These are phyloP conservation scores for Trichoderma endophyticum DNA, from an alignment of 2,329 filamentous ascomycete genomes.

Conservation along the genomic window DNA sequence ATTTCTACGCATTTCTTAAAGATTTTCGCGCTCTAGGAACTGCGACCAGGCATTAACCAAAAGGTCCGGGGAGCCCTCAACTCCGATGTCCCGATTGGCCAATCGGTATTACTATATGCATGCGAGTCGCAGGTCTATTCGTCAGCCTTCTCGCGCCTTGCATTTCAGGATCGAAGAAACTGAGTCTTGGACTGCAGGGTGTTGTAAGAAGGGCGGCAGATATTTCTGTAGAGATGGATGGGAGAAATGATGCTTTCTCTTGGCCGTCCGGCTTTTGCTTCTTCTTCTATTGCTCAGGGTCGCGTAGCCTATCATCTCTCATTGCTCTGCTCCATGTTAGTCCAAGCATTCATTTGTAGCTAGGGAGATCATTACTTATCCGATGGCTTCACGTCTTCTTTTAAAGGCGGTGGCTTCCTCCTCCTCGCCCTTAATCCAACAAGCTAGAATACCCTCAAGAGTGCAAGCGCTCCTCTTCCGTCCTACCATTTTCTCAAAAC, in stretches of 20 bases:
- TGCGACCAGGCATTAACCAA: not conserved
- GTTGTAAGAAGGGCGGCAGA: not conserved
- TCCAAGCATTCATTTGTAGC: not conserved
- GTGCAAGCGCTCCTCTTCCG: not conserved
- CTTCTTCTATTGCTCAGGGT: not conserved
- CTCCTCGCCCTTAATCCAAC: not conserved
- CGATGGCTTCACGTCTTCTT: conserved; percentile 5
- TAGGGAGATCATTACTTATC: not conserved
- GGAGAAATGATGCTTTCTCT: not conserved
- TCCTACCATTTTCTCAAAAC: not conserved
- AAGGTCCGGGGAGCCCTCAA: not conserved
- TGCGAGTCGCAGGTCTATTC: not conserved
- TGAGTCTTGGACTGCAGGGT: not conserved
- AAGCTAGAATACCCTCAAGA: not conserved
- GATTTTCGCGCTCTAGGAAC: not conserved
- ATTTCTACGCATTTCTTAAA: no score
- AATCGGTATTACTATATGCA: not conserved
- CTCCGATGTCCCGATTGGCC: not conserved
- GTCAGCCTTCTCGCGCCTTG: not conserved
- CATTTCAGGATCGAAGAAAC: not conserved
- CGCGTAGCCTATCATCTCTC: not conserved
- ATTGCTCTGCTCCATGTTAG: not conserved
- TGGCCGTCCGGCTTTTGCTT: not conserved
- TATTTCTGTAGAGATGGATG: no score
- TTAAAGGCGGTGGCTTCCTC: not conserved